Evolutionary conservation across 2,329 filamentous ascomycete genomes (phyloP), one percentile per base, ranked within the genome.

Genomic region (Xylariales sp.): DNA sequence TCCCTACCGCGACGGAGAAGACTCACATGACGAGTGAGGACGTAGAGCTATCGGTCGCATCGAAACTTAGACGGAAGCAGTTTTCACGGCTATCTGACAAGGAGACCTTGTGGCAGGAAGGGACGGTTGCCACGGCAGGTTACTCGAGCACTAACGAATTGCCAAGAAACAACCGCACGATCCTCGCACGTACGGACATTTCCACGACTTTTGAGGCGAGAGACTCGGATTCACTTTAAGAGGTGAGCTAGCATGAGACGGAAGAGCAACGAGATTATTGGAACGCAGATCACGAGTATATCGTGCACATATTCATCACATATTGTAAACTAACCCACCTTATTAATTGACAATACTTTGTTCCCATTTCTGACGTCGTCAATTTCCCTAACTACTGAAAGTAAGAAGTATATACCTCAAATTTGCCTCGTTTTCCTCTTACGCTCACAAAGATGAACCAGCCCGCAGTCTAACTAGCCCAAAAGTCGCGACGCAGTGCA

Each of bases 121-220:
- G 54, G 36, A 56, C 23, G 12, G 10, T 56, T n/a, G n/a, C 54
- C 6, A 56, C 54, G 3, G 54, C 54, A 9, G 54, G 54, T 32
- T 56, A 43, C 18, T 43, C 54, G 9, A 39, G 32, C n/a, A 56
- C 54, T 30, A 45, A 45, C 12, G 54, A 56, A 12, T 3, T 45
- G n/a, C 54, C 54, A 30, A 56, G 39, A 12, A 45, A 45, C 18
- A 16, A 43, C n/a, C 54, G 39, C 39, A 28, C 32, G 5, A 56
- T 56, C 30, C 54, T 56, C 16, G 54, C 54, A 1, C 54, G 54
- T 43, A 56, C 54, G 16, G 54, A 56, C 2, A 56, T 56, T 45
- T 56, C 54, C 12, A 56, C 54, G 6, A 56, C 54, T 30, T 56
- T 43, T 32, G 39, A 56, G n/a, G 54, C 23, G n/a, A 43, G 54